Evolutionary conservation across 140 eudicot genomes (phyloP).

Genomic region (Ambrosia hybrid): DNA sequence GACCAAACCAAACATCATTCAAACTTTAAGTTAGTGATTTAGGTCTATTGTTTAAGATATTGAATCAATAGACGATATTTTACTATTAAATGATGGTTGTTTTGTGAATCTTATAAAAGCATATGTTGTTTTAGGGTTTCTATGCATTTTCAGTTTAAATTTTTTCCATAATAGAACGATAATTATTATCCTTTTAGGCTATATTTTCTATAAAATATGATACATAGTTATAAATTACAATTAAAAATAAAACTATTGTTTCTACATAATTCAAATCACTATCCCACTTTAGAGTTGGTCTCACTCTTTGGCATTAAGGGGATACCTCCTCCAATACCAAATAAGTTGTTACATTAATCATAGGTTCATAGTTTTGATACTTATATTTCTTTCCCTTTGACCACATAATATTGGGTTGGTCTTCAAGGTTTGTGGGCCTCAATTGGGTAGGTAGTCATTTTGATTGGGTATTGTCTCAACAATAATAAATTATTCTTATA

Average conservation of each 20-base stretch:
- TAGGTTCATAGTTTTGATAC: not conserved
- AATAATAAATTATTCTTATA: not conserved
- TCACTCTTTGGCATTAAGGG: not conserved
- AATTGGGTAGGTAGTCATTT: conserved; percentile 17
- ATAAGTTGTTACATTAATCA: not conserved
- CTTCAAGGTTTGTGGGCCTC: conserved; percentile 15
- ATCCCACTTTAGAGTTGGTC: no score
- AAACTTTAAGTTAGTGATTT: not conserved
- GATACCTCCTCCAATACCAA: not conserved
- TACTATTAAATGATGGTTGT: not conserved
- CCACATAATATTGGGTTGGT: not conserved
- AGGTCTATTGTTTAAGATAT: not conserved
- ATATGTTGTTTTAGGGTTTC: no score
- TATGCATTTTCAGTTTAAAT: not conserved
- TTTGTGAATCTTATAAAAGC: no score
- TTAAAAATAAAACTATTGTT: no score
- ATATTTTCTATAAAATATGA: not conserved
- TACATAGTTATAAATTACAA: not conserved
- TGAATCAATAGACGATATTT: not conserved
- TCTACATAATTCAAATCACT: no score
- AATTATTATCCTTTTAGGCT: not conserved
- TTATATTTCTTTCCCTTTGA: not conserved
- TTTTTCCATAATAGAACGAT: not conserved
- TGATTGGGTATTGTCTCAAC: conserved; percentile 17
- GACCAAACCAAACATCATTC: no score